Percentiles rank a stretch among this genome's conserved stretches.
These are phyloP conservation scores for Fusarium sp. DNA, from an alignment of 2,329 filamentous ascomycete genomes.

Conservation along the genomic window DNA sequence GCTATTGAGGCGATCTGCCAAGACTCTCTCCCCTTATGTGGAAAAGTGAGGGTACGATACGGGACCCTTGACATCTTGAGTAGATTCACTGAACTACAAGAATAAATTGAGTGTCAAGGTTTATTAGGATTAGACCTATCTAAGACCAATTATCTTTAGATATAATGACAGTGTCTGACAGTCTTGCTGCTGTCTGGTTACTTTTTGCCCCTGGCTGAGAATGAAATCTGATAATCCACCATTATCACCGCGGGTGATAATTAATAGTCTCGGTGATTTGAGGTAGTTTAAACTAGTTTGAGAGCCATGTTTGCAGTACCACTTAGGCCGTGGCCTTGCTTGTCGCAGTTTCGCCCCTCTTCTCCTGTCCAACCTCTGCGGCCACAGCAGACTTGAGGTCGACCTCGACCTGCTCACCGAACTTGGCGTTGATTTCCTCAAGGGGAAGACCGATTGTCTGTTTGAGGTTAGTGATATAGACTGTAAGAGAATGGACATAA, in stretches of 20 bases:
- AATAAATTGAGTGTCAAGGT: neutral
- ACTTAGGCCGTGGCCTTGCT: neutral
- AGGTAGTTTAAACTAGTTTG: neutral
- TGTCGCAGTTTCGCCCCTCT: neutral
- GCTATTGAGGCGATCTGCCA: constrained; percentile 17
- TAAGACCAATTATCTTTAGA: neutral
- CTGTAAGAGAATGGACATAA: too few relatives aligned
- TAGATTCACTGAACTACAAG: neutral
- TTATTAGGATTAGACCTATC: neutral
- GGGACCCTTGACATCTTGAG: too few relatives aligned
- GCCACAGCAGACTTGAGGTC: constrained; percentile 26
- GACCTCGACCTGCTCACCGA: constrained; percentile 28
- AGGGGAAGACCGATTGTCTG: constrained; percentile 18
- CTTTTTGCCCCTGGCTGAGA: neutral
- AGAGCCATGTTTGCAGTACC: neutral
- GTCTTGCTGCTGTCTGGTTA: neutral
- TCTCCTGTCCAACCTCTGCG: constrained; percentile 9
- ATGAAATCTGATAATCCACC: neutral
- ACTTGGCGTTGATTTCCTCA: constrained; percentile 33
- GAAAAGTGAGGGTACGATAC: neutral
- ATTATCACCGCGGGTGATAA: neutral
- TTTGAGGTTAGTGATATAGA: neutral
- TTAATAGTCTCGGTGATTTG: neutral
- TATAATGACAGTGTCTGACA: neutral
- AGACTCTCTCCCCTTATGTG: constrained; percentile 18